Evolutionary conservation across 225 moss, liverwort and hornwort genomes (phyloP), one percentile per base, ranked within the genome.

Genomic region (Physcomitrium patens): DNA sequence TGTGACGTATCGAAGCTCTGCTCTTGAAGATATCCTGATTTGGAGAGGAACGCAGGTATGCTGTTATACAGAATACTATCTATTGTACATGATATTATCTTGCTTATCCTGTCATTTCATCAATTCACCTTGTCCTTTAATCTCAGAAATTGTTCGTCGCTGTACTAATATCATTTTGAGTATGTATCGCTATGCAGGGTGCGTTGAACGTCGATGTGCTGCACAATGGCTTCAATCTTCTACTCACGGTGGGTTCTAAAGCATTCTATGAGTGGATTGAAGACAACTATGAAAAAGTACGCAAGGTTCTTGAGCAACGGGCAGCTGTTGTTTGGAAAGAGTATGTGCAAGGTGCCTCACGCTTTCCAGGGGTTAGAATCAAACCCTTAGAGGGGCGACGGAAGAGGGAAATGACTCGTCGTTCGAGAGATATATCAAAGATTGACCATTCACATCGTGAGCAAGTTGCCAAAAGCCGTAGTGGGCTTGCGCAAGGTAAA

Each of bases 351-450:
- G 93, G 86, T 64, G 88, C 95, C 69, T 84, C 84, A 43, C 90
- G 95, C 69, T 92, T 94, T 80, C 74, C 89, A 70, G 89, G 83
- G 23, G 76, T 86, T 41, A 91, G 90, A 85, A 83, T 99, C 20
- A 99, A 89, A 80, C 82, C 87, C 65, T 6, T 92, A 60, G 95
- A 99, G 81, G 84, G 80, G 16, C 85, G 99, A 78, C 82, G 99
- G 80, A 99, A 92, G 78, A 85, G 82, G 76, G 93, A 99, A 86
- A 95, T 99, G 95, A 81, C 79, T 26, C 87, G 94, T 70, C 85
- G 93, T 65, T 74, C 77, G 27, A 82, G 79, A 71, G 93, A 95
- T 53, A 87, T 74, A 53, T 57, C 83, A 44, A 95, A 95, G 81
- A 79, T 86, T 65, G 89, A 87, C 70, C 66, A 85, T 24, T 78